Conservation (phyloP, 768 basidiomycete species). For the Lepiota brunneoincarnata region DNA sequence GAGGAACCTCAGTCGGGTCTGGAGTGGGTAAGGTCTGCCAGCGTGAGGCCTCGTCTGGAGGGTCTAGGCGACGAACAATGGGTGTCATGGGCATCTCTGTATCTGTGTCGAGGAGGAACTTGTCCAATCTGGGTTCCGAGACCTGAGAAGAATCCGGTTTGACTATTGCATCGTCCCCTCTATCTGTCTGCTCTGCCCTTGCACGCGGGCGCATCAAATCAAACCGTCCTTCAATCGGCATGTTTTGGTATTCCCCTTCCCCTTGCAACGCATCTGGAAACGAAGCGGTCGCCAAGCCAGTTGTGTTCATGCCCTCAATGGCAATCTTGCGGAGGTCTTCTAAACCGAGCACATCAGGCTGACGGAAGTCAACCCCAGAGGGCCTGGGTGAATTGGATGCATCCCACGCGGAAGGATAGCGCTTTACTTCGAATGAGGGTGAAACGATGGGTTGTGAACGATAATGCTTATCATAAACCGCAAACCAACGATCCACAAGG, state of each 20-base stretch:
- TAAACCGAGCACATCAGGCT: slow-evolving; percentile 39
- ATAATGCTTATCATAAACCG: slow-evolving; percentile 86
- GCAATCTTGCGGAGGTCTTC: slow-evolving; percentile 64
- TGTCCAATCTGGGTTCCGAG: slow-evolving; percentile 3
- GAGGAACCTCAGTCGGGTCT: slow-evolving; percentile 57
- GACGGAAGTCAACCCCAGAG: slow-evolving; percentile 11
- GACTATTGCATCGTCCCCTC: slow-evolving; percentile 6
- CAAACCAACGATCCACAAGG: slow-evolving; percentile 89
- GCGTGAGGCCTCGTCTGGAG: slow-evolving; percentile 31
- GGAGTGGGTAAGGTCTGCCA: slow-evolving; percentile 62
- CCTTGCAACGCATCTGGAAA: slow-evolving; percentile 23
- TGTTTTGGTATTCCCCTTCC: slow-evolving; percentile 72
- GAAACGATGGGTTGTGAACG: slow-evolving; percentile 51
- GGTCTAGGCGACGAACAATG: slow-evolving; percentile 23
- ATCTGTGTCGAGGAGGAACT: slow-evolving; percentile 3
- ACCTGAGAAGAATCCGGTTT: slow-evolving; percentile 18
- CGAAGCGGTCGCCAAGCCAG: slow-evolving; percentile 15
- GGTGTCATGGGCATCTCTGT: slow-evolving; percentile 37
- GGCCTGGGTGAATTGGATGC: slow-evolving; percentile 22
- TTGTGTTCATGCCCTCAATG: slow-evolving; percentile 50
- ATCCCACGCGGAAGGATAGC: slow-evolving; percentile 79
- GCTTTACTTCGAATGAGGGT: slow-evolving; percentile 57
- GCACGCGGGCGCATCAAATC: slow-evolving; percentile 74
- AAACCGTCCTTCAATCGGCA: slow-evolving; percentile 87
- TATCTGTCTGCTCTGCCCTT: slow-evolving; percentile 16